These are phyloP conservation scores for Polytrichum formosum DNA, from an alignment of 225 moss, liverwort and hornwort species.

Conservation along the genomic window DNA sequence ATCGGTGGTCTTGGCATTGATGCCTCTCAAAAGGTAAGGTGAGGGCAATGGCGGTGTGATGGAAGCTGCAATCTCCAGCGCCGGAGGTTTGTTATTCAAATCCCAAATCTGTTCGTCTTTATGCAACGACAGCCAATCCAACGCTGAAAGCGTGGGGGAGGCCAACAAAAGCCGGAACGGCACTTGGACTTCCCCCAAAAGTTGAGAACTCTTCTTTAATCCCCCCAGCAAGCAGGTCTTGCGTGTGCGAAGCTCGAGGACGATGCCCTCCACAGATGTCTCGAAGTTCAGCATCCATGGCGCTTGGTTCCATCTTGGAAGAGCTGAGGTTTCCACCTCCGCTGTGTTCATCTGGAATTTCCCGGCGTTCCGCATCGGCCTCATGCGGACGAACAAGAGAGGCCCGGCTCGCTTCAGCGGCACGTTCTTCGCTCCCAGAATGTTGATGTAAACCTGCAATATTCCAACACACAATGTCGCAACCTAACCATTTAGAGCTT, in stretches of 20 bases:
- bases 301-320: constrained; percentile 23
- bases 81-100: constrained; percentile 38
- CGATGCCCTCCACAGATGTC: constrained; percentile 31
- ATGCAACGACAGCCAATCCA: constrained; percentile 37
- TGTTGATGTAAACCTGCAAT: constrained; percentile 33
- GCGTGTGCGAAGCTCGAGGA: constrained; percentile 41
- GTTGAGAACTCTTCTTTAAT: constrained; percentile 28
- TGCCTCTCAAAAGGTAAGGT: constrained; percentile 31
- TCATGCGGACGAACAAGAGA: constrained; percentile 32
- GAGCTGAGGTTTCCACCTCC: constrained; percentile 29
- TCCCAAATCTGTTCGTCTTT: constrained; percentile 47
- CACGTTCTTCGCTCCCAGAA: constrained; percentile 41
- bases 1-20: constrained; percentile 23
- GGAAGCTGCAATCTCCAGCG: constrained; percentile 39
- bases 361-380: constrained; percentile 30
- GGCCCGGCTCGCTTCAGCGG: constrained; percentile 15
- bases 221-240: constrained; percentile 24
- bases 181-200: constrained; percentile 42
- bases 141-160: constrained; percentile 41
- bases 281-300: constrained; percentile 33
- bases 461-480: too few species aligned
- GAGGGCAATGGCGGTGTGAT: constrained; percentile 38
- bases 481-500: too few species aligned
- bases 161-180: constrained; percentile 43
- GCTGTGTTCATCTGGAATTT: constrained; percentile 40